phyloP scores from a whole-genome alignment of 768 basidiomycete genomes.

The Tulasnella sp. region DNA sequence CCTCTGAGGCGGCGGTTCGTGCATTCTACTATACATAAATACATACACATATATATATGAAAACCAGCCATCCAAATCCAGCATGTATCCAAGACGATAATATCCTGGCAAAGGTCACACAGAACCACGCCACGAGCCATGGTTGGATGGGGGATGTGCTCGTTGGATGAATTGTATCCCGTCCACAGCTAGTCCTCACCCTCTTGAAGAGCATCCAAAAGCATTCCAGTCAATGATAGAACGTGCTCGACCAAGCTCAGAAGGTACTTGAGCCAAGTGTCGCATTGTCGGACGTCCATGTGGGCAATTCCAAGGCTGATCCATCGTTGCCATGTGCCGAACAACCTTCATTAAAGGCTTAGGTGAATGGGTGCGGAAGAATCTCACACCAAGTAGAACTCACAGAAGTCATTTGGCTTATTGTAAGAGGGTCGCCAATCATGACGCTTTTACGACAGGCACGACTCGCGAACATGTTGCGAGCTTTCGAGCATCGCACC shows the following conservation, averaged over 20 bases:
- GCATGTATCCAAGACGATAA: too few species aligned
- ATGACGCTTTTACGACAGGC: constrained; percentile 96
- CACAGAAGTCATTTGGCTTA: constrained; percentile 63
- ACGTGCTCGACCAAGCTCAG: not conserved
- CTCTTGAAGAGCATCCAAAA: not conserved
- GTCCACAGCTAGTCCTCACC: not conserved
- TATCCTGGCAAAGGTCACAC: too few species aligned
- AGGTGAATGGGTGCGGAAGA: not conserved
- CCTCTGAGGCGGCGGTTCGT: too few species aligned
- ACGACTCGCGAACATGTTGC: constrained; percentile 93
- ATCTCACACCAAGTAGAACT: constrained; percentile 9
- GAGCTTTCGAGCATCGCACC: constrained; percentile 88
- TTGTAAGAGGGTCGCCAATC: constrained; percentile 82
- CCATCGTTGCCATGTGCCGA: constrained; percentile 77
- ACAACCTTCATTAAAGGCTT: constrained; percentile 49
- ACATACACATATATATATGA: too few species aligned
- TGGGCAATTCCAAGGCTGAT: constrained; percentile 86
- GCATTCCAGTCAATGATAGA: not conserved
- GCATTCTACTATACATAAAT: too few species aligned
- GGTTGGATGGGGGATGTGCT: not conserved
- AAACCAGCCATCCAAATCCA: too few species aligned
- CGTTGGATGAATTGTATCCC: not conserved
- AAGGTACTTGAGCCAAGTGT: constrained; percentile 19
- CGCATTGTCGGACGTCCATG: constrained; percentile 67
- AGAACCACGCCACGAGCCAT: too few species aligned